Evolutionary conservation across 495 filamentous ascomycete species (phyloP), one percentile per base, ranked within the genome.

Genomic region (Collariella sp.): DNA sequence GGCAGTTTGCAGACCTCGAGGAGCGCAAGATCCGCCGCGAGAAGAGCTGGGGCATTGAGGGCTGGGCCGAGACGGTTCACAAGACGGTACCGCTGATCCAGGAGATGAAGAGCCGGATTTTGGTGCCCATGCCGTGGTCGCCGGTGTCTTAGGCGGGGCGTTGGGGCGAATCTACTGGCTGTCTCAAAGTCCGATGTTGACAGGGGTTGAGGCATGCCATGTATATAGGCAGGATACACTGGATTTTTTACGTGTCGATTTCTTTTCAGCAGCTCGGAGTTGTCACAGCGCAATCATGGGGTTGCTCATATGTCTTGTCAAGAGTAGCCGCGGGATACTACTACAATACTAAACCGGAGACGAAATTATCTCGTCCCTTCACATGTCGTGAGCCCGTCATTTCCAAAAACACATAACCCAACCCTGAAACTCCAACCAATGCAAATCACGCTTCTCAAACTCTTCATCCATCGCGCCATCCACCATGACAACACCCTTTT

Each of bases 31-130:
- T 91, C 24, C 79, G 89, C 52, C 78, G 93, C 52, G 93, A 98
- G 78, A 82, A 91, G 79, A 96, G 90, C 61, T 98, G 94, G 93
- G 80, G 83, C 50, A 83, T 95, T 38, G 86, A 94, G 56, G 94
- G 93, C 16, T 98, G 93, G 93, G 89, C 89, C 13, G 90, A 96
- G 62, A 98, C 93, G 34, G 93, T 98, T 34, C 93, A 98, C 74
- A 95, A 95, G 79, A 98, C 93, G 1, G 94, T 98, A 38, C 93
- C 93, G 18, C 76, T 98, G 48, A 98, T 98, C 64, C 89, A 94
- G 77, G 84, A 74, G 51, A 98, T 98, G 93, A 87, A 91, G 78
- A 93, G 87, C 67, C 77, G 86, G 66, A 90, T 98, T 63, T 67
- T 98, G 63, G 85, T 97, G 52, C 89, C 94, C 5, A 88, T 95